These are phyloP conservation scores for Pseudocercospora vitis DNA, from an alignment of 2,329 filamentous ascomycete species.

Conservation along the genomic window DNA sequence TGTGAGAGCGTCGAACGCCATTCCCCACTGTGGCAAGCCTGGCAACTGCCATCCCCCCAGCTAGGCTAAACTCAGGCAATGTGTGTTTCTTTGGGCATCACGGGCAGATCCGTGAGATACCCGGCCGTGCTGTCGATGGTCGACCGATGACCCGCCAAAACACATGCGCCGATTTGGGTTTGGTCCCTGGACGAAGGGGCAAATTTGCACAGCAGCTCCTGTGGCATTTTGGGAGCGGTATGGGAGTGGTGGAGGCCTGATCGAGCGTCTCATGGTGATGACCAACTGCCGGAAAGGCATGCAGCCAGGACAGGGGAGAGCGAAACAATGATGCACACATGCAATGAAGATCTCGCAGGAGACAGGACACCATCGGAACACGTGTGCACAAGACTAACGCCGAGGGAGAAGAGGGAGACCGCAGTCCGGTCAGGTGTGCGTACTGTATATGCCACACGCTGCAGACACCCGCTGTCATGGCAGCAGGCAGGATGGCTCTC, in stretches of 20 bases:
- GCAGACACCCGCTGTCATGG: constrained; percentile 1
- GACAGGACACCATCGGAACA: too few relatives aligned
- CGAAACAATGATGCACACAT: too few relatives aligned
- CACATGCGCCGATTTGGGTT: too few relatives aligned
- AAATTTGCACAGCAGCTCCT: too few relatives aligned
- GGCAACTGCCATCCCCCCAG: not conserved
- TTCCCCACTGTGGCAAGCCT: not conserved
- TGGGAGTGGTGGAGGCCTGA: not conserved
- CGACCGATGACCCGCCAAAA: not conserved
- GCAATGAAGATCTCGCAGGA: constrained; percentile 2
- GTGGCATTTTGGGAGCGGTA: not conserved
- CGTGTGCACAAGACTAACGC: not conserved
- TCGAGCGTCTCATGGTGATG: constrained; percentile 1
- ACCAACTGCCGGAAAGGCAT: constrained; percentile 10
- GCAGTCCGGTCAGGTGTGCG: not conserved
- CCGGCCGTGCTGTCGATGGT: not conserved
- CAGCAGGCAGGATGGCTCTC: not conserved
- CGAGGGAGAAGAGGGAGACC: not conserved
- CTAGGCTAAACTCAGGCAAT: constrained; percentile 3
- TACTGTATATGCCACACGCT: too few relatives aligned
- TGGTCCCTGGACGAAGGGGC: too few relatives aligned
- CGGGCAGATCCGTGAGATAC: not conserved
- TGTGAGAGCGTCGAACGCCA: constrained; percentile 3
- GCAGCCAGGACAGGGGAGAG: constrained; percentile 10
- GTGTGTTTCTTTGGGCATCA: not conserved